Percentiles rank a stretch among this genome's conserved stretches.
These are phyloP conservation scores for Solanum acaule DNA, from an alignment of 257 asterid species.

Conservation along the genomic window DNA sequence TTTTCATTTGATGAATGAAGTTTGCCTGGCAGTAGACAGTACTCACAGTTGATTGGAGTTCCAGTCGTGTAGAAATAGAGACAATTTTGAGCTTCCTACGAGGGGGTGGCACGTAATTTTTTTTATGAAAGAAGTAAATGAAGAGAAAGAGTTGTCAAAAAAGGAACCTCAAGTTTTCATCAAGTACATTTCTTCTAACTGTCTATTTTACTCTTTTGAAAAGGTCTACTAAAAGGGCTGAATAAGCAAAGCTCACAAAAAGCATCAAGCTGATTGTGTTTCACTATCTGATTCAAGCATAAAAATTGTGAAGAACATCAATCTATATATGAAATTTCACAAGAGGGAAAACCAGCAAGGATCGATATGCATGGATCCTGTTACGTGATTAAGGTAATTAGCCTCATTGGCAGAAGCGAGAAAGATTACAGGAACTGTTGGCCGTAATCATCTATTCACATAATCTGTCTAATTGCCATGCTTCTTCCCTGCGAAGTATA, in stretches of 20 bases:
- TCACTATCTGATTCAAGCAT: not conserved
- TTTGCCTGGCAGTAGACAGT: not conserved
- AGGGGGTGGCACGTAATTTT: not conserved
- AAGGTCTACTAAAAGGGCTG: not conserved
- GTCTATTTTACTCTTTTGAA: not conserved
- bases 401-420: too few relatives aligned
- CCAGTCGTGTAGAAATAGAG: not conserved
- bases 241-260: not conserved
- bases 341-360: not conserved
- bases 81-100: not conserved
- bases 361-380: not conserved
- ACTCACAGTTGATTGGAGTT: not conserved
- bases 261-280: not conserved
- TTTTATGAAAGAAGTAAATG: not conserved
- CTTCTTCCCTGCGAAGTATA: not conserved
- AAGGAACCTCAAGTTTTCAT: not conserved
- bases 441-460: not conserved
- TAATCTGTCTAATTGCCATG: not conserved
- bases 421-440: not conserved
- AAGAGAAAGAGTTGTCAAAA: not conserved
- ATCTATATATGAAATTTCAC: not conserved
- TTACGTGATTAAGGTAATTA: not conserved
- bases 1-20: not conserved
- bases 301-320: not conserved
- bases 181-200: not conserved